These are phyloP conservation scores for Periconia sp. DNA, from an alignment of 2,329 filamentous ascomycete species.

Conservation along the genomic window DNA sequence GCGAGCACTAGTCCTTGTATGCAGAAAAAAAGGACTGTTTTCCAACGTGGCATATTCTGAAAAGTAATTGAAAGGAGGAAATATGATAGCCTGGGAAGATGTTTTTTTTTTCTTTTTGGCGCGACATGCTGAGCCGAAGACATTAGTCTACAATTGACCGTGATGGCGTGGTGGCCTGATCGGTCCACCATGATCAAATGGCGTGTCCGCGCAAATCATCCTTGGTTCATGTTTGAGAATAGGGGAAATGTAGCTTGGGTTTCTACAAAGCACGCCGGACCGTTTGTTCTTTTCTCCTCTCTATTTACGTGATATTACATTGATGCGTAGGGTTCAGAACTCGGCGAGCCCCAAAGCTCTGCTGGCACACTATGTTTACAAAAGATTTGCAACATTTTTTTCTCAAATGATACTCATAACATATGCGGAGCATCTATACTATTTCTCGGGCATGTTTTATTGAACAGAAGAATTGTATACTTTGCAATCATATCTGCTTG, in stretches of 20 bases:
- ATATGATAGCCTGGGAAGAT: neutral
- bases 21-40: conserved; percentile 9
- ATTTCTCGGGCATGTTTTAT: too few species aligned
- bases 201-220: neutral
- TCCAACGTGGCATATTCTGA: conserved; percentile 1
- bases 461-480: too few species aligned
- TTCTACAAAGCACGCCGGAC: too few species aligned
- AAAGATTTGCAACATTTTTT: too few species aligned
- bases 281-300: too few species aligned
- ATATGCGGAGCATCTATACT: too few species aligned
- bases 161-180: conserved; percentile 2
- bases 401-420: too few species aligned
- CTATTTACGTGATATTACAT: too few species aligned
- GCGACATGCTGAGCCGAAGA: neutral
- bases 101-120: neutral
- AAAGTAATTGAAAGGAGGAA: neutral
- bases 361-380: too few species aligned
- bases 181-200: neutral
- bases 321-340: too few species aligned
- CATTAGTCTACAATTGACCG: neutral
- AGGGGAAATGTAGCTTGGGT: too few species aligned
- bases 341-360: too few species aligned
- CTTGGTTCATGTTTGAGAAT: neutral
- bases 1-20: conserved; percentile 11
- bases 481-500: neutral